Evolutionary conservation across 2,329 filamentous ascomycete species (phyloP), one percentile per base, ranked within the genome.

Genomic region (Colletotrichum godetiae): DNA sequence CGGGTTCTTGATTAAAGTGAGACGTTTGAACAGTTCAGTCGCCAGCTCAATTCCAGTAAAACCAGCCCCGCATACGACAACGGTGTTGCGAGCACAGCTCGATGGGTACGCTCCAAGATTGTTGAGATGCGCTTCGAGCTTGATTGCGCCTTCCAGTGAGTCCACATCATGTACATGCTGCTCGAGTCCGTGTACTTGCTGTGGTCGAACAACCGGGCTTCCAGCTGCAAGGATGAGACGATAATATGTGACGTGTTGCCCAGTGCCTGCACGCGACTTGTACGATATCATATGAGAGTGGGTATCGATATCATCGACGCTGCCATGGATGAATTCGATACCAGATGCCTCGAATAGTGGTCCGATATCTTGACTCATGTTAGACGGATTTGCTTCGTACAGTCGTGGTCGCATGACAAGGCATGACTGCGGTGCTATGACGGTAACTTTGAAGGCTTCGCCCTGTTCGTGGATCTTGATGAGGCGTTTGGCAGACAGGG

Each of bases 171-270:
- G 85, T 0, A 78, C 76, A 67, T 84, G 68, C 27, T 83, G 29
- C 0, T 74, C n/a, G 1, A 84, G 76, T 0, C 83, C 82, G 0
- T 74, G 0, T 1, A 84, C 61, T n/a, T 13, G 75, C 0, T 66
- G 61, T 0, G 83, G 83, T 4, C 75, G 77, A 0, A 77, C 57
- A 2, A 84, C 73, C 3, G 72, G 58, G 58, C 83, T 84, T 1
- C 83, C 83, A 0, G 82, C 80, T 0, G 83, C 82, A 0, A 85
- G 72, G 1, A 85, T 74, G 3, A 85, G 78, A 1, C 81, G 78
- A 62, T 81, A 76, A 29, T 82, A 85, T 4, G 67, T 7, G 11
- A 82, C 61, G 5, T 27, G 74, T 3, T 74, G 66, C 1, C 61
- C 15, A 1, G 7, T 2, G 1, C 77, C 78, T 0, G 73, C 29